Conservation (phyloP, 352 stramenopile species). For the Hyaloperonospora brassicae region DNA sequence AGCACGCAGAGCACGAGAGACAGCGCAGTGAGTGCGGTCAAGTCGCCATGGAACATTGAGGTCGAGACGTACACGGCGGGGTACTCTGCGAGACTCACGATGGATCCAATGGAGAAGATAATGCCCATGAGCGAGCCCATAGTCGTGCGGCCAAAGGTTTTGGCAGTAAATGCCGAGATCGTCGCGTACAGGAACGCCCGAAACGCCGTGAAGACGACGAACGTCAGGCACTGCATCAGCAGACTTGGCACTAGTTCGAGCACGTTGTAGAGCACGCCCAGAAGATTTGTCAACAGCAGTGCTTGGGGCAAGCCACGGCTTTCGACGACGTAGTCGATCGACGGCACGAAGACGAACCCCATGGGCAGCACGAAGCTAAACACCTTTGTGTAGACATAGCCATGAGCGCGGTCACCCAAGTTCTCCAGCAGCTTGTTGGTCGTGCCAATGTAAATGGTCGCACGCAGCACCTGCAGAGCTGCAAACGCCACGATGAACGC, state of each 20-base stretch:
- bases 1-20: conserved; percentile 45
- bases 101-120: conserved; percentile 68
- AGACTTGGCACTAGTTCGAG: conserved; percentile 62
- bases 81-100: conserved; percentile 74
- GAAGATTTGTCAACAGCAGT: conserved; percentile 62
- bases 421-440: conserved; percentile 80
- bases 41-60: conserved; percentile 41
- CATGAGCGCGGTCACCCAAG: conserved; percentile 59
- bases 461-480: conserved; percentile 62
- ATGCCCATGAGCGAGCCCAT: conserved; percentile 77
- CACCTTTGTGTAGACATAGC: conserved; percentile 76
- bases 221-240: conserved; percentile 55
- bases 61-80: conserved; percentile 72
- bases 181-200: conserved; percentile 82
- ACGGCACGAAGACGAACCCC: conserved; percentile 78
- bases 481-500: conserved; percentile 66
- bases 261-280: conserved; percentile 68
- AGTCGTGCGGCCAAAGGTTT: conserved; percentile 82
- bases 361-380: conserved; percentile 81
- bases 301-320: conserved; percentile 52
- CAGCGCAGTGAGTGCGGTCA: conserved; percentile 42
- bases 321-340: conserved; percentile 80
- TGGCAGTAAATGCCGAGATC: conserved; percentile 80
- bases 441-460: conserved; percentile 81
- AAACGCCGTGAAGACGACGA: conserved; percentile 78